Evolutionary conservation across 306 rosid genomes (phyloP).

Genomic region (Cucumis hystrix): DNA sequence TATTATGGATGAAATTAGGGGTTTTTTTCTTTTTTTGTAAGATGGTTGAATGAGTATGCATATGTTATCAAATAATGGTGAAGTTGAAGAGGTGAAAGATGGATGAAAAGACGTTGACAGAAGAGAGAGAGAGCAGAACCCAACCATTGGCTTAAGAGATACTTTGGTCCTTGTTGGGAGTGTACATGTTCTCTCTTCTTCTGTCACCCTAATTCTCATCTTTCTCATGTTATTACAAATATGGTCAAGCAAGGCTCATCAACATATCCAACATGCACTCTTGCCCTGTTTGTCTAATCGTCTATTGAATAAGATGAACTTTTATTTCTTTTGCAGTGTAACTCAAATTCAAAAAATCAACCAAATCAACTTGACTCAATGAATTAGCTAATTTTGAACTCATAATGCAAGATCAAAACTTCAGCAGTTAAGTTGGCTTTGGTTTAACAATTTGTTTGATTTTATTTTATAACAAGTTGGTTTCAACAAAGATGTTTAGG

Average conservation of each 20-base stretch:
- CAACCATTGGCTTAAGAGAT: slow-evolving; percentile 24
- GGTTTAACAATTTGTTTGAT: background rate
- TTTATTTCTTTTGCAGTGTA: background rate
- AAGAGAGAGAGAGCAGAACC: slow-evolving; percentile 99
- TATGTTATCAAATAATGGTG: background rate
- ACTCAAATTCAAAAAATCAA: background rate
- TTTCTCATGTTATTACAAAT: background rate
- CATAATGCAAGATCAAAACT: too few relatives aligned
- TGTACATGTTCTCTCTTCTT: slow-evolving; percentile 57
- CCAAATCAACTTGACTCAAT: background rate
- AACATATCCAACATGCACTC: too few relatives aligned
- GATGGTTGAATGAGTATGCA: too few relatives aligned
- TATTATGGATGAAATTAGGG: too few relatives aligned
- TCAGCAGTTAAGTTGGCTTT: background rate
- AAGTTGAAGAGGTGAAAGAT: too few relatives aligned
- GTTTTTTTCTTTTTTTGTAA: too few relatives aligned
- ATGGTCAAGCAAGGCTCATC: too few relatives aligned
- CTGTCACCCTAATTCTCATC: slow-evolving; percentile 38
- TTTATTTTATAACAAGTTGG: background rate
- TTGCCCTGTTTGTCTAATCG: too few relatives aligned
- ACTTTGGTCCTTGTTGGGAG: slow-evolving; percentile 56
- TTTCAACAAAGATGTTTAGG: background rate
- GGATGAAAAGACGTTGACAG: slow-evolving; percentile 50
- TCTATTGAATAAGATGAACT: too few relatives aligned
- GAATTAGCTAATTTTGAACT: too few relatives aligned